Base-by-base conservation (phyloP, 1,139 yeast genomes). In the Diutina mesorugosa region DNA sequence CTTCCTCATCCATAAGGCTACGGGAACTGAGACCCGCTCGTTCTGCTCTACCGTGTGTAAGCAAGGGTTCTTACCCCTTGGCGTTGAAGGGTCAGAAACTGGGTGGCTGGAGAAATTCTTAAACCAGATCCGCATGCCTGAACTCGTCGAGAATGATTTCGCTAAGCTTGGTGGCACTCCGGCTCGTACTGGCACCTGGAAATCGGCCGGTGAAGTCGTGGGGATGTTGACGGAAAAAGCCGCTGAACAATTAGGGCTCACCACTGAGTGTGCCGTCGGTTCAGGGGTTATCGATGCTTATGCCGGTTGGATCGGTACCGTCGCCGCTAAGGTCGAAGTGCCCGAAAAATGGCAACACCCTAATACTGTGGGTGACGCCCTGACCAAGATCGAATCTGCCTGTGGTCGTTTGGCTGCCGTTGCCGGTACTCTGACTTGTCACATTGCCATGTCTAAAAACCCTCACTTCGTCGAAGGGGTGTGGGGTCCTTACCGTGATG, bases 301-400 rank as follows among this genome's bases (percentile, higher is more conserved):
- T 66, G 96, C 98, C 9, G 99, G 99, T 56, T 93, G 98, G 98
- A 83, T 93, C 58, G 99, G 99, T 58, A 93, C 99, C 0, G 97
- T 91, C 58, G 99, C 97, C 38, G 96, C 95, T 1, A 83, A 84
- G 63, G 83, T 84, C 6, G 83, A 81, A 55, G 72, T 80, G 56
- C 80, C 82, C 2, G 74, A 73, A 54, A 76, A 79, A 57, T 62
- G 69, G 21, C 72, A 71, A 35, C 68, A 67, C 57, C 65, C 67
- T 14, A 69, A 71, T 56, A 72, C 72, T n/a, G 61, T 71, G 5
- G 53, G 53, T 1, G 45, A 30, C 3, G 32, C 18, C 7, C 10
- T 38, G 41, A 50, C 45, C 28, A 29, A 12, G 16, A 78, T 85
- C 61, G 79, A 78, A 46, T 77, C 80, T 54, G 83, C 93, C 9